A percentile compares a stretch with the other conserved stretches of the same genome.
phyloP scores from a whole-genome alignment of 208 protist species.

The Endotrypanum monterogeii region DNA sequence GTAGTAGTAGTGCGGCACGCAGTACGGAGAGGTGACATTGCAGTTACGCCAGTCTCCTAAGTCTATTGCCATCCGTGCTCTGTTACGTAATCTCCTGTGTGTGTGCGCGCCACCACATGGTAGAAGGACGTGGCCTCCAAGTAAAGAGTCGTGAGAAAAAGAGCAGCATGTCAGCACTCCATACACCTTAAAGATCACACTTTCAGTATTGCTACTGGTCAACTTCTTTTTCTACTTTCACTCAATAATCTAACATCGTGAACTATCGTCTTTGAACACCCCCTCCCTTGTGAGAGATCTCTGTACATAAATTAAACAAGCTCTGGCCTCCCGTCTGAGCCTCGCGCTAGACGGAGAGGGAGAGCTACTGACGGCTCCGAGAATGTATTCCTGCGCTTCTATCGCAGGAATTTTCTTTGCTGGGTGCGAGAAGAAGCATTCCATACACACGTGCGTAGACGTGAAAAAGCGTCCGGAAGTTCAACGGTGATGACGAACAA shows the following conservation, averaged over 20 bases:
- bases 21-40: not conserved
- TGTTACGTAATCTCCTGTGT: too few relatives aligned
- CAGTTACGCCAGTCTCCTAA: not conserved
- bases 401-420: too few relatives aligned
- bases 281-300: not conserved
- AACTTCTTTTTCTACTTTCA: not conserved
- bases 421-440: not conserved
- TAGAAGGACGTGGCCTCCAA: not conserved
- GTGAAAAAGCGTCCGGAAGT: not conserved
- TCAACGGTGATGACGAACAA: not conserved
- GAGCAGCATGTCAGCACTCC: not conserved
- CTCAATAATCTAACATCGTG: conserved; percentile 6
- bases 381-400: too few relatives aligned
- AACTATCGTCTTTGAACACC: not conserved
- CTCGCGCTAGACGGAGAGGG: not conserved
- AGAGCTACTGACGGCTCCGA: too few relatives aligned
- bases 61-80: not conserved
- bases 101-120: not conserved
- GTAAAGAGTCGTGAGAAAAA: too few relatives aligned
- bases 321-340: not conserved
- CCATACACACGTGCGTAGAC: conserved; percentile 9
- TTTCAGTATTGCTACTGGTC: not conserved
- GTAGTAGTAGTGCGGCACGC: not conserved
- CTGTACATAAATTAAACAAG: conserved; percentile 7
- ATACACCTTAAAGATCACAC: not conserved